Base-by-base conservation (phyloP, 352 stramenopile genomes). In the Globisporangium acanthophoron region DNA sequence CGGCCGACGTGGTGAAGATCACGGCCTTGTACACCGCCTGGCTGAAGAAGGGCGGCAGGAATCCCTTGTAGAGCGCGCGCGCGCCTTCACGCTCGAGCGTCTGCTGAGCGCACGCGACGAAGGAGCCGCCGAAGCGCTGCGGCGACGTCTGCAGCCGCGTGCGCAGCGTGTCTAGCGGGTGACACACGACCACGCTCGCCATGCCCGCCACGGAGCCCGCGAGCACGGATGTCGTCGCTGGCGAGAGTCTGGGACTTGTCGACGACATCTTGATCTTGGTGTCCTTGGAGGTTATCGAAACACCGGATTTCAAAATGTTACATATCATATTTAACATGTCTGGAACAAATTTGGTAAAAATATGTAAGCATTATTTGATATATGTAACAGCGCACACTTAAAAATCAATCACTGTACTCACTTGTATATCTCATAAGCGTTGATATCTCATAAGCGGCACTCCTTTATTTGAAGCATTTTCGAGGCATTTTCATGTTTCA, bases 21-120 rank as follows among this genome's bases (percentile, higher is more conserved):
- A 95, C 81, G 39, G 85, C 84, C 64, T 95, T 95, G 80, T 95
- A 95, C 50, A 95, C 71, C 1, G 80, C 85, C 61, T 95, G 85
- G 51, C 81, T 90, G 64, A 90, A 90, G 65, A 95, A 92, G 4
- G 85, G 85, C n/a, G 81, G 80, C 50, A 91, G 69, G 45, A 95
- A 91, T 39, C 85, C 85, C 55, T 92, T 92, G 71, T 93, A 95
- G 46, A 95, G 66, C 47, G 76, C 85, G 24, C 62, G 67, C 44
- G 85, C 56, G 7, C 80, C 78, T 67, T 95, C 85, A 35, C 70
- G 69, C 43, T 68, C 62, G 12, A 93, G 44, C 16, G 84, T 95
- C 65, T 84, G 72, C 29, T 65, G 31, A 7, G 73, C 76, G 71
- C 80, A 90, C 61, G 87, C 61, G 57, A 82, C 69, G 59, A 88